Evolutionary conservation across 345 rosid species (phyloP).

Genomic region (Dipteronia dyeriana): DNA sequence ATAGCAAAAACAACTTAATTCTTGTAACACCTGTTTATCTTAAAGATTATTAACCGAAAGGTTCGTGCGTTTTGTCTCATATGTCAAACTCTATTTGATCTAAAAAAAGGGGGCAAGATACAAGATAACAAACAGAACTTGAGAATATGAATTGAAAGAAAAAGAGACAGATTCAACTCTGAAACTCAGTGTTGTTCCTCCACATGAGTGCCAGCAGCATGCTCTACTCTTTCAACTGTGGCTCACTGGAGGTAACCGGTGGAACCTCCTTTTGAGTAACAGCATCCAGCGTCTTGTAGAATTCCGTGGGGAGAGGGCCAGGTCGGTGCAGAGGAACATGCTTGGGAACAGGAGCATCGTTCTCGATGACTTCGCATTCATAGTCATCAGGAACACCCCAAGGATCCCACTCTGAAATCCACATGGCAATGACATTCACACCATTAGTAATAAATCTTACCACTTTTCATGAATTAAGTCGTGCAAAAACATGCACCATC

Average conservation of each 20-base stretch:
- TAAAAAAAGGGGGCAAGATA: slow-evolving; percentile 32
- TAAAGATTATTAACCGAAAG: slow-evolving; percentile 37
- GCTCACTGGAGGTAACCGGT: slow-evolving; percentile 47
- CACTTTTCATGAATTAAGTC: neutral
- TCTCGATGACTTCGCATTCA: slow-evolving; percentile 88
- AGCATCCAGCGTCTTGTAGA: slow-evolving; percentile 76
- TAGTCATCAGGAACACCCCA: slow-evolving; percentile 98
- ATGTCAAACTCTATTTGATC: slow-evolving; percentile 33
- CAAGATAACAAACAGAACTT: slow-evolving; percentile 28
- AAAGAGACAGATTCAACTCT: slow-evolving; percentile 21
- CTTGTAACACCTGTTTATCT: slow-evolving; percentile 19
- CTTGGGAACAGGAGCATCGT: slow-evolving; percentile 88
- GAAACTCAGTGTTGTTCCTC: slow-evolving; percentile 18
- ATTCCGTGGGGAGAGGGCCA: slow-evolving; percentile 92
- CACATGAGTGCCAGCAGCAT: slow-evolving; percentile 1
- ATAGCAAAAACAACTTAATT: slow-evolving; percentile 12
- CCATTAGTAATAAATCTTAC: neutral
- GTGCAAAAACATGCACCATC: neutral
- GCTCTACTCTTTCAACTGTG: slow-evolving; percentile 49
- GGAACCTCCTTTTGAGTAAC: slow-evolving; percentile 44
- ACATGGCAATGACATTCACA: neutral
- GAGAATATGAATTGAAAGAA: slow-evolving; percentile 11
- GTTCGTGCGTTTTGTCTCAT: slow-evolving; percentile 28
- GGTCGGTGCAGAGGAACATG: slow-evolving; percentile 94
- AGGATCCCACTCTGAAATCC: slow-evolving; percentile 86